Evolutionary conservation across 805 yeast species (phyloP).

Genomic region (Jamesozyma jinghongensis): DNA sequence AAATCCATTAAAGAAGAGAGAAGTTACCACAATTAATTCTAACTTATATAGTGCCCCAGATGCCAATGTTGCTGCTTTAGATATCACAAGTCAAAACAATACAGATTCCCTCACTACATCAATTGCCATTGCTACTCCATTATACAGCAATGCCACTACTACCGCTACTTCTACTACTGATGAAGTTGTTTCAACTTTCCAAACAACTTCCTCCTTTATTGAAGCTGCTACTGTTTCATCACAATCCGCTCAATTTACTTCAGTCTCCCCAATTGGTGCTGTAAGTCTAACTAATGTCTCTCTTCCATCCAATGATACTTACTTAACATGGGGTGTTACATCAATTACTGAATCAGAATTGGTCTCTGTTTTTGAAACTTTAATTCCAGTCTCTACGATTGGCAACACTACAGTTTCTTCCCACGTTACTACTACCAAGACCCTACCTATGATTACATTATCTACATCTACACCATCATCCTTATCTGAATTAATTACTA

Average conservation of each 20-base stretch:
- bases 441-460: too few relatives aligned
- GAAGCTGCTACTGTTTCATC: too few relatives aligned
- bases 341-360: constrained; percentile 19
- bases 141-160: neutral
- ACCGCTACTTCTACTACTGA: too few relatives aligned
- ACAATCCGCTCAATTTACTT: too few relatives aligned
- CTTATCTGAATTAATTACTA: too few relatives aligned
- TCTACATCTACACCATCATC: too few relatives aligned
- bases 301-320: neutral
- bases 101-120: neutral
- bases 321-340: constrained; percentile 8
- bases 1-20: neutral
- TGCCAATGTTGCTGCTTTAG: constrained; percentile 1
- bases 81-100: neutral
- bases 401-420: neutral
- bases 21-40: neutral
- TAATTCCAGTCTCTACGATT: constrained; percentile 14
- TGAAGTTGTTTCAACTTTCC: too few relatives aligned
- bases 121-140: neutral
- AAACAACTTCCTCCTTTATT: too few relatives aligned
- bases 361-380: constrained; percentile 21
- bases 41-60: constrained; percentile 1
- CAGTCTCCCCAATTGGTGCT: neutral
- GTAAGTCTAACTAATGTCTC: neutral
- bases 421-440: too few relatives aligned